Percentiles rank a stretch among this genome's conserved stretches.
Conservation (phyloP, 1,284 basidiomycete genomes). For the Leccinum solheimii region DNA sequence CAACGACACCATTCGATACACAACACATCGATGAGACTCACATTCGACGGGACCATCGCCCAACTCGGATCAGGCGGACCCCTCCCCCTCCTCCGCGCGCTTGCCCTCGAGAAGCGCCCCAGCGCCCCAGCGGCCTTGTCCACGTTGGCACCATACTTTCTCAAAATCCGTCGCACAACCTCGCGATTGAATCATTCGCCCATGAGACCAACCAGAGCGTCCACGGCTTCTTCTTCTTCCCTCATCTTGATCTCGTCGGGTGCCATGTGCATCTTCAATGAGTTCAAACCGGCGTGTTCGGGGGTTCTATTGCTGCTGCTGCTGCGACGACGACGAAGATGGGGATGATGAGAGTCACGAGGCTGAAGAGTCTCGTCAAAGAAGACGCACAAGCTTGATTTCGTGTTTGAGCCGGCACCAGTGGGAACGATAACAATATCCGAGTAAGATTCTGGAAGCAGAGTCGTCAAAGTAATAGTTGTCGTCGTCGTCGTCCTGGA, state of each 20-base stretch:
- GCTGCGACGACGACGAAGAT: neutral
- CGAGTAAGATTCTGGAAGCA: neutral
- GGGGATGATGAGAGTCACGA: neutral
- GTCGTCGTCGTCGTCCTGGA: slow-evolving; percentile 15
- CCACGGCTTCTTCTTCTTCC: slow-evolving; percentile 27
- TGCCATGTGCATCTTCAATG: slow-evolving; percentile 21
- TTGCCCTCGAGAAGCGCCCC: slow-evolving; percentile 47
- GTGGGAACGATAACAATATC: neutral
- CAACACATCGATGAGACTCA: slow-evolving; percentile 27
- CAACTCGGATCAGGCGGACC: slow-evolving; percentile 51
- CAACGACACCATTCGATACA: neutral
- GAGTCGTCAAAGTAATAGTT: neutral
- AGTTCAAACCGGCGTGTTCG: neutral
- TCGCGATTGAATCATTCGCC: slow-evolving; percentile 44
- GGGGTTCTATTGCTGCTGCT: neutral
- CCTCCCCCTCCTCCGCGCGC: slow-evolving; percentile 32
- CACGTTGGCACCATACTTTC: slow-evolving; percentile 58
- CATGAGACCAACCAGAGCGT: slow-evolving; percentile 30
- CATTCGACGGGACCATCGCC: slow-evolving; percentile 69
- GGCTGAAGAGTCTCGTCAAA: neutral
- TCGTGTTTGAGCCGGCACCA: neutral
- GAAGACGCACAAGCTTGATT: neutral
- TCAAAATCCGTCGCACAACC: slow-evolving; percentile 51
- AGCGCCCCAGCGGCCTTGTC: slow-evolving; percentile 63
- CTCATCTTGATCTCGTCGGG: slow-evolving; percentile 17